Conservation (phyloP, 2,329 filamentous ascomycete species). For the Mollisia scopiformis region DNA sequence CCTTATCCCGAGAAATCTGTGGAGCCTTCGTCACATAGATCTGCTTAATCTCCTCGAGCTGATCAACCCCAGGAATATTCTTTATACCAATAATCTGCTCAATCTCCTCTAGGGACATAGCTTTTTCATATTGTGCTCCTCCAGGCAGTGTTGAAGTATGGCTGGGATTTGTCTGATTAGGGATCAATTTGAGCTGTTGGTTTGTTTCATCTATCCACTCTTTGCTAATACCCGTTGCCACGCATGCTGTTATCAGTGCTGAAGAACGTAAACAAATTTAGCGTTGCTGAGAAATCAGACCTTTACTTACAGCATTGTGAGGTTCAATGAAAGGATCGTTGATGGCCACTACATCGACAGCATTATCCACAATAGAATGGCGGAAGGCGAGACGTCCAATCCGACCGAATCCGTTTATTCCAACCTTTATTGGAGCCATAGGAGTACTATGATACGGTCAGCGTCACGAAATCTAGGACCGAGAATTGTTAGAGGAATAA, state of each 20-base stretch:
- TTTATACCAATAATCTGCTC: conserved; percentile 17
- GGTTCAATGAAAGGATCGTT: too few species aligned
- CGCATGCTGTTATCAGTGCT: conserved; percentile 10
- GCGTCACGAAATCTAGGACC: too few species aligned
- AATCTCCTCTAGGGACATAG: conserved; percentile 19
- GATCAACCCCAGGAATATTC: conserved; percentile 18
- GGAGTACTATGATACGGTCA: too few species aligned
- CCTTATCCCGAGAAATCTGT: conserved; percentile 12
- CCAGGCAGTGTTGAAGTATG: conserved; percentile 14
- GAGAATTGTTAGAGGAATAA: too few species aligned
- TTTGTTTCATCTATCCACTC: conserved; percentile 20
- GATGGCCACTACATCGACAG: too few species aligned
- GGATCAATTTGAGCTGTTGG: conserved; percentile 18
- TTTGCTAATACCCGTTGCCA: conserved; percentile 17
- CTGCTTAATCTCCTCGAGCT: conserved; percentile 18
- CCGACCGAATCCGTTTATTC: too few species aligned
- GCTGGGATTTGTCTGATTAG: conserved; percentile 15
- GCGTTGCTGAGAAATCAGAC: too few species aligned
- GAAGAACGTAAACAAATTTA: too few species aligned
- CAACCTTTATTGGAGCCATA: too few species aligned
- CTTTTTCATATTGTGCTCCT: conserved; percentile 19
- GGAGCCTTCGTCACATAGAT: conserved; percentile 13
- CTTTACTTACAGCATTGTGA: too few species aligned
- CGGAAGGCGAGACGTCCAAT: too few species aligned
- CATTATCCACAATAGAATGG: too few species aligned